phyloP scores from a whole-genome alignment of 371 early-diverging fungal species.

The Conidiobolus coronatus region DNA sequence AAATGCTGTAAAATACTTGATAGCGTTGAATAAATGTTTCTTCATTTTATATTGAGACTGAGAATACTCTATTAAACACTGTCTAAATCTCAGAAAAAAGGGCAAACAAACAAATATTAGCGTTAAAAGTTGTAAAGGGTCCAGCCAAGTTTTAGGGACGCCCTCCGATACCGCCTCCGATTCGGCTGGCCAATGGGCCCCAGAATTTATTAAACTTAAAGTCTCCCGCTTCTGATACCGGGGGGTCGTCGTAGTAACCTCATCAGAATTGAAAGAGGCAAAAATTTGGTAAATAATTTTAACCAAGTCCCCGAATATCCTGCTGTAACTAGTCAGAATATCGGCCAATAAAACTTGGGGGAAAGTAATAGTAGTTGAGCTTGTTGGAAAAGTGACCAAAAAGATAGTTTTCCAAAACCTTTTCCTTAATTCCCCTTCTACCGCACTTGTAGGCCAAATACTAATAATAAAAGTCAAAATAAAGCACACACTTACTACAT shows the following conservation, averaged over 20 bases:
- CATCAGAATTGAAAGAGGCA: constrained; percentile 16
- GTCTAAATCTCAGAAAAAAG: constrained; percentile 63
- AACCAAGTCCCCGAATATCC: constrained; percentile 62
- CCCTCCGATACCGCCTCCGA: background rate
- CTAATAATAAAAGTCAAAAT: too few relatives aligned
- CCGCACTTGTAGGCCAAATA: too few relatives aligned
- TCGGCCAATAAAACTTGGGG: constrained; percentile 77
- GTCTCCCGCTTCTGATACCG: too few relatives aligned
- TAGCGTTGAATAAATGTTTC: constrained; percentile 65
- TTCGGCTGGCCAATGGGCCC: constrained; percentile 34
- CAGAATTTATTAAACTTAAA: too few relatives aligned
- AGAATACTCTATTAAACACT: constrained; percentile 55
- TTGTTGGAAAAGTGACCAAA: too few relatives aligned
- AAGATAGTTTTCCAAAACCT: too few relatives aligned
- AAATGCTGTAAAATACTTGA: constrained; percentile 64
- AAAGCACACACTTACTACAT: too few relatives aligned
- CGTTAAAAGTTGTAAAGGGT: background rate
- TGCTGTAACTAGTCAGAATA: constrained; percentile 74
- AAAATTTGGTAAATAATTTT: constrained; percentile 23
- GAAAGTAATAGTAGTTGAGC: constrained; percentile 30
- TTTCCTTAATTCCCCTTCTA: too few relatives aligned
- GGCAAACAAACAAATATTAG: constrained; percentile 25
- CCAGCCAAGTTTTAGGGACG: background rate
- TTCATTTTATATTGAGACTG: constrained; percentile 15
- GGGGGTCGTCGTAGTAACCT: constrained; percentile 20